Evolutionary conservation across 2,329 filamentous ascomycete genomes (phyloP), one percentile per base, ranked within the genome.

Genomic region (Triangularia setosa): DNA sequence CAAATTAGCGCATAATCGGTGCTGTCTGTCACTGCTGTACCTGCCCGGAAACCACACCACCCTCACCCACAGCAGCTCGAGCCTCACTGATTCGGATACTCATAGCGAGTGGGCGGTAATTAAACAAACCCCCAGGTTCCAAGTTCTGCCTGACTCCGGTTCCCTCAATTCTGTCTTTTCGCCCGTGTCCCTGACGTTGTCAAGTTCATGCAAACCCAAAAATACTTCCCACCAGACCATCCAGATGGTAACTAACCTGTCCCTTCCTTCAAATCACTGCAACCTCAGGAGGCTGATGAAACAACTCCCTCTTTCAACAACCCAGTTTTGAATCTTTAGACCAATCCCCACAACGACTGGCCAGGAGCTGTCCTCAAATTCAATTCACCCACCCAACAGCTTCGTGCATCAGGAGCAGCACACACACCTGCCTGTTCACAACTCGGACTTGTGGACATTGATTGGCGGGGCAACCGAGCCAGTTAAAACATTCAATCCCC

Each of bases 1-100:
- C 68, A 66, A 67, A 60, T 64, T 66, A 60, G 57, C 62, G 62
- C 60, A 48, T 35, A 44, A 62, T 35, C 48, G 48, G 40, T 61
- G 48, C 59, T 18, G 40, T 21, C 59, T 18, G 40, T 21, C 18
- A 48, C 40, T 40, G 40, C n/a, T 48, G 40, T 21, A 48, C 40
- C 40, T 48, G n/a, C n/a, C n/a, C n/a, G n/a, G 33, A 40, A 40
- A 40, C 16, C 33, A 40, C 40, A 21, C n/a, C n/a, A 48, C 40
- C n/a, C n/a, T n/a, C n/a, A n/a, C n/a, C n/a, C 40, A 35, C 33
- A 14, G 24, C 58, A 23, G 40, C n/a, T 25, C 33, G 27, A 58
- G 28, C 18, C 12, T 48, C 21, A 27, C n/a, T 57, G 25, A 21
- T n/a, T n/a, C n/a, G n/a, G 25, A 57, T 27, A 5, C 3, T 2